phyloP scores from a whole-genome alignment of 2,329 filamentous ascomycete genomes.

The Myriosclerotinia scirpicola region DNA sequence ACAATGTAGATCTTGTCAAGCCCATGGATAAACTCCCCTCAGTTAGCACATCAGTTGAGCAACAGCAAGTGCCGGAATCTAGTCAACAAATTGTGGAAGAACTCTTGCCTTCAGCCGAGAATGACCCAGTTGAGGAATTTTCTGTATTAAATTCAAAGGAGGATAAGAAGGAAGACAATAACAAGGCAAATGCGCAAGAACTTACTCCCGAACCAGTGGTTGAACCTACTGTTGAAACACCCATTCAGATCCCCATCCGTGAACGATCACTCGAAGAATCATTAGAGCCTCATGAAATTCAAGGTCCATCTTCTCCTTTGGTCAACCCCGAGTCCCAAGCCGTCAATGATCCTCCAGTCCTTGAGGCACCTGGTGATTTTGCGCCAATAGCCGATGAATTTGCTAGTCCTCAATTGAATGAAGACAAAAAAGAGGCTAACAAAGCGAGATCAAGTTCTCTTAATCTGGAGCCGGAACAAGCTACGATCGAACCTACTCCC shows the following conservation, averaged over 20 bases:
- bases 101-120: constrained; percentile 10
- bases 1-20: not conserved
- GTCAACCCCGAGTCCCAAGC: not conserved
- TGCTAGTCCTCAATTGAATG: constrained; percentile 5
- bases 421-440: not conserved
- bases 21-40: constrained; percentile 1
- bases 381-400: not conserved
- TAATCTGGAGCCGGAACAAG: constrained; percentile 2
- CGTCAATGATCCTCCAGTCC: not conserved
- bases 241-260: not conserved
- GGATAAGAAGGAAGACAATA: constrained; percentile 28
- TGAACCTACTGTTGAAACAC: not conserved
- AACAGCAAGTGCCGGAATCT: constrained; percentile 18
- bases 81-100: constrained; percentile 14
- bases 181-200: not conserved
- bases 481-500: constrained; percentile 1
- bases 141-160: constrained; percentile 28
- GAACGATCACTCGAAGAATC: constrained; percentile 1
- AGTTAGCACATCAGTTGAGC: not conserved
- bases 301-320: constrained; percentile 1
- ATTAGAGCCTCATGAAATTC: not conserved
- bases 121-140: constrained; percentile 22
- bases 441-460: not conserved
- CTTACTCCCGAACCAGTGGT: not conserved
- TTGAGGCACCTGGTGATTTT: not conserved